Percentiles rank a stretch among this genome's conserved stretches.
Conservation (phyloP, 352 stramenopile species). For the Pythium utonaiense region DNA sequence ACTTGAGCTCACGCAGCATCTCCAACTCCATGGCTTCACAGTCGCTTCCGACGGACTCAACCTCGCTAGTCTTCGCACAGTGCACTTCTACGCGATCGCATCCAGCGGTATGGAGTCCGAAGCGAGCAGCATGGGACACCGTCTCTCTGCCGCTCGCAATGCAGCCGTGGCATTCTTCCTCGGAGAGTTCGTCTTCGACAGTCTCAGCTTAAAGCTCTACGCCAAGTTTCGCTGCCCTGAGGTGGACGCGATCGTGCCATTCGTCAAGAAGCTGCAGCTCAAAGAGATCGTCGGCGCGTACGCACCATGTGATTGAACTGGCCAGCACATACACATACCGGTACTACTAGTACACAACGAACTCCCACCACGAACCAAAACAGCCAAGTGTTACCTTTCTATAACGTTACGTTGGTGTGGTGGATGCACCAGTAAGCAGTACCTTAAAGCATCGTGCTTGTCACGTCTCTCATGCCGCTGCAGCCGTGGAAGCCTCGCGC, state of each 20-base stretch:
- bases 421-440: background rate
- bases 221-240: conserved; percentile 60
- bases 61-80: conserved; percentile 32
- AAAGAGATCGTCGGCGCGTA: conserved; percentile 73
- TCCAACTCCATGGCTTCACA: conserved; percentile 45
- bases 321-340: background rate
- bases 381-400: conserved; percentile 23
- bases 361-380: conserved; percentile 1
- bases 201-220: conserved; percentile 55
- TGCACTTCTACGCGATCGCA: conserved; percentile 53
- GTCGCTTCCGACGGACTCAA: conserved; percentile 49
- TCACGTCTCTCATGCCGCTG: background rate
- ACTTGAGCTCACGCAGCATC: conserved; percentile 38
- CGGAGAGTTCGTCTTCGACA: conserved; percentile 69
- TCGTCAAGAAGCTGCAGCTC: conserved; percentile 70
- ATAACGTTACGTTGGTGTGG: conserved; percentile 23
- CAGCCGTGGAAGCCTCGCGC: background rate
- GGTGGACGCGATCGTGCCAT: conserved; percentile 50
- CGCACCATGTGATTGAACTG: conserved; percentile 43
- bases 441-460: background rate
- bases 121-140: background rate
- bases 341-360: conserved; percentile 14
- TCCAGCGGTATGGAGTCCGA: background rate
- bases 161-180: conserved; percentile 39
- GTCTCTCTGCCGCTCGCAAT: background rate